Base-by-base conservation (phyloP, 495 filamentous ascomycete genomes). In the Oleoguttula mirabilis region DNA sequence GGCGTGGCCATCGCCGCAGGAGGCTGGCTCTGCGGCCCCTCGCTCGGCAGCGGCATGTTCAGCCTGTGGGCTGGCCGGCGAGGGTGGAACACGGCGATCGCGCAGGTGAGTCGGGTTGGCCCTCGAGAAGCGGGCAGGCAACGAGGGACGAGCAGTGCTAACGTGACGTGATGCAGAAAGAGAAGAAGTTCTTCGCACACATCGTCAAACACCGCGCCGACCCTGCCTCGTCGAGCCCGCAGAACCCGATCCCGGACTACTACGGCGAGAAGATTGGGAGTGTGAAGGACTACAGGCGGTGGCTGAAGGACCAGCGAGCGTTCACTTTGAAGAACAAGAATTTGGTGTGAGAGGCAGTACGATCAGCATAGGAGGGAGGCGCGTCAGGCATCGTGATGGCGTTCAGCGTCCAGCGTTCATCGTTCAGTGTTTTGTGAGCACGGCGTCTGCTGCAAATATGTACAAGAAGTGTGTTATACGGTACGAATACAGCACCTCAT, bases 301-400 rank as follows among this genome's bases (percentile, higher is more conserved):
- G 90, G 90, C 64, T 98, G 58, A 94, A 88, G 69, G 90, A 98
- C 60, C 92, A 96, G 69, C 64, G 88, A 35, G 86, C 87, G n/a
- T 98, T 90, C 62, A 94, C 93, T 66, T 76, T 79, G 65, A 95
- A 82, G 55, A 55, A 56, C 20, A 54, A 54, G 45, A 47, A 51
- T 35, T 21, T 55, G 47, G n/a, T 55, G 22, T 55, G 28, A 47
- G n/a, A n/a, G n/a, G n/a, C n/a, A n/a, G n/a, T n/a, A n/a, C n/a
- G n/a, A n/a, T n/a, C n/a, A n/a, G n/a, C n/a, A n/a, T n/a, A n/a
- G n/a, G n/a, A n/a, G n/a, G n/a, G n/a, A n/a, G n/a, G n/a, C n/a
- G n/a, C n/a, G n/a, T n/a, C n/a, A n/a, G n/a, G n/a, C n/a, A n/a
- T n/a, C n/a, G n/a, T n/a, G n/a, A n/a, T n/a, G n/a, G n/a, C n/a